Conservation (phyloP, 2,329 filamentous ascomycete genomes). For the Colletotrichum cereale region DNA sequence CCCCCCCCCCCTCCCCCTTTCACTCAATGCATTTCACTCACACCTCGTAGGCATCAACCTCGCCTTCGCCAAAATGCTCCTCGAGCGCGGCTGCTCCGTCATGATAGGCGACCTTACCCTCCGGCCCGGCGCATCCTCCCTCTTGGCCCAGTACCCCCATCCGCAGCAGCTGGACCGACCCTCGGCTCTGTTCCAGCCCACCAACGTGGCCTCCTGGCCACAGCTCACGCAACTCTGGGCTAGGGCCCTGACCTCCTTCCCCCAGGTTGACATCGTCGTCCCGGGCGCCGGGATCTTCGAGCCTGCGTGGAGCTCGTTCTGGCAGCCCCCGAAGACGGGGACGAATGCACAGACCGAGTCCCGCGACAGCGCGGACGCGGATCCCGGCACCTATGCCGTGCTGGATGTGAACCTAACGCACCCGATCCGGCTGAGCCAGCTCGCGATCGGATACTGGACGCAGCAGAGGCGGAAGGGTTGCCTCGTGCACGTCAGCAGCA, state of each 20-base stretch:
- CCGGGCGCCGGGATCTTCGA: conserved; percentile 55
- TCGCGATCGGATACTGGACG: conserved; percentile 55
- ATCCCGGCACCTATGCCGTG: conserved; percentile 50
- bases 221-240: conserved; percentile 50
- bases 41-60: conserved; percentile 52
- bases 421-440: conserved; percentile 53
- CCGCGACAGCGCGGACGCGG: conserved; percentile 45
- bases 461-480: conserved; percentile 45
- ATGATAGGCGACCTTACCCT: conserved; percentile 53
- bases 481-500: conserved; percentile 51
- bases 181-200: conserved; percentile 51
- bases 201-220: conserved; percentile 53
- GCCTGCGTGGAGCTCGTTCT: conserved; percentile 52
- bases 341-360: conserved; percentile 47
- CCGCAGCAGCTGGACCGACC: conserved; percentile 41
- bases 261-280: conserved; percentile 52
- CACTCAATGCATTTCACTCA: not conserved
- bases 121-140: conserved; percentile 49
- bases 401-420: conserved; percentile 54
- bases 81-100: conserved; percentile 52
- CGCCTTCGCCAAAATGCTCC: conserved; percentile 50
- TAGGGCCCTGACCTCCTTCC: conserved; percentile 46
- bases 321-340: conserved; percentile 49
- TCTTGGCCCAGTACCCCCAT: conserved; percentile 50
- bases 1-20: not conserved